Evolutionary conservation across 352 stramenopile genomes (phyloP).

Genomic region (Phytophthora litchii): DNA sequence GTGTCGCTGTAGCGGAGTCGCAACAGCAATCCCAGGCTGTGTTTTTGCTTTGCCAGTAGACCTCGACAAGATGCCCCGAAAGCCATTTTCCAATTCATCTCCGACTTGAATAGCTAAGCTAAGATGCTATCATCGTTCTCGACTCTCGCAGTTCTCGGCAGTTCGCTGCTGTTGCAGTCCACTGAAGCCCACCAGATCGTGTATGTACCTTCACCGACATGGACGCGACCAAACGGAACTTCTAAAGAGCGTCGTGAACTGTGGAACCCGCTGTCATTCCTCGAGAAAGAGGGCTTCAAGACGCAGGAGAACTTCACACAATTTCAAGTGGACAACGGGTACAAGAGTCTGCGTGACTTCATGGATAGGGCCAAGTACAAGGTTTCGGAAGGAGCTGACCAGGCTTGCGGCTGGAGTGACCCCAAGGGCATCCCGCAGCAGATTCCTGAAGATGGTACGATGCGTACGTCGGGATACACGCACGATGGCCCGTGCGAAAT

Average conservation of each 20-base stretch:
- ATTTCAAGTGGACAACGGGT: slow-evolving; percentile 43
- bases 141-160: slow-evolving; percentile 19
- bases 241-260: slow-evolving; percentile 34
- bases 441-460: slow-evolving; percentile 36
- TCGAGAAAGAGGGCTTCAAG: slow-evolving; percentile 50
- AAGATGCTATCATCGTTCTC: slow-evolving; percentile 21
- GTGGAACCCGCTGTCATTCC: slow-evolving; percentile 51
- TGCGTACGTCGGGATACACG: slow-evolving; percentile 52
- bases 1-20: neutral
- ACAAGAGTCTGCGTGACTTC: slow-evolving; percentile 50
- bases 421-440: slow-evolving; percentile 35
- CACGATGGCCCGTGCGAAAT: slow-evolving; percentile 51
- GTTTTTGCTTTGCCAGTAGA: neutral
- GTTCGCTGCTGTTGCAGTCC: slow-evolving; percentile 14
- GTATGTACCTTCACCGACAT: slow-evolving; percentile 45
- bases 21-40: neutral
- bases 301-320: slow-evolving; percentile 50
- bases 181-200: slow-evolving; percentile 45
- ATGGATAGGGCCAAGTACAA: slow-evolving; percentile 48
- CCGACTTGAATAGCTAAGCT: neutral
- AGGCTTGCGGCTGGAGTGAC: slow-evolving; percentile 41
- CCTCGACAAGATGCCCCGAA: neutral
- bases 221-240: slow-evolving; percentile 31
- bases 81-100: slow-evolving; percentile 11
- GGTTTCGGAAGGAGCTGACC: slow-evolving; percentile 32